These are phyloP conservation scores for Colletotrichum destructivum DNA, from an alignment of 2,329 filamentous ascomycete species.

Conservation along the genomic window DNA sequence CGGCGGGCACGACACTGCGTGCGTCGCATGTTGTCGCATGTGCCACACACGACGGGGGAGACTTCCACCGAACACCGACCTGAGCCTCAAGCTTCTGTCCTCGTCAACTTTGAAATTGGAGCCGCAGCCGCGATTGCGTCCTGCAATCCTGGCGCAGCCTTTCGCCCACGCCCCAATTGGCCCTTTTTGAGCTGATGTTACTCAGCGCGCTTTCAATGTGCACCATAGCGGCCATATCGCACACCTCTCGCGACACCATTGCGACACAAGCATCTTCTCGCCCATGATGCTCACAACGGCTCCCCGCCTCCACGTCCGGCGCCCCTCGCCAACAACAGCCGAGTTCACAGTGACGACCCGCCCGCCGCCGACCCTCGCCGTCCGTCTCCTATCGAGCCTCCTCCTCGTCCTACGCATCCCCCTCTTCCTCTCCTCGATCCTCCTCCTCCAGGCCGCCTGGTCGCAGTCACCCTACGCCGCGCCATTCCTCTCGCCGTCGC, in stretches of 20 bases:
- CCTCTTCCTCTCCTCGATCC: conserved; percentile 57
- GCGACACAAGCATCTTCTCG: conserved; percentile 1
- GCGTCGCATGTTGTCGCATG: neutral
- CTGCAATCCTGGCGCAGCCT: neutral
- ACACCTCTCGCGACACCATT: neutral
- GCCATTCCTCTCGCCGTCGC: conserved; percentile 22
- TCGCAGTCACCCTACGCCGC: conserved; percentile 51
- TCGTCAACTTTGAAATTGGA: neutral
- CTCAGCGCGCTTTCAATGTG: conserved; percentile 5
- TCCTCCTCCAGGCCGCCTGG: conserved; percentile 65
- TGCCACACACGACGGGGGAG: conserved; percentile 6
- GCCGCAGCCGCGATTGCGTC: conserved; percentile 1
- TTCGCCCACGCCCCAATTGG: neutral
- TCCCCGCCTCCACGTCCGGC: conserved; percentile 73
- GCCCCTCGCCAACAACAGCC: conserved; percentile 89
- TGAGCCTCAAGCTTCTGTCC: conserved; percentile 8
- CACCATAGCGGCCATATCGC: neutral
- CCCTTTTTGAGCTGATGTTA: neutral
- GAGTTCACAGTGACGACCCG: conserved; percentile 93
- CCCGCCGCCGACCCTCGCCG: conserved; percentile 65
- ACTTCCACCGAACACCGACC: conserved; percentile 12
- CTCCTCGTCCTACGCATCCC: conserved; percentile 61
- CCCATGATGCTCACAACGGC: conserved; percentile 72
- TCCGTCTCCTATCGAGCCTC: conserved; percentile 61
- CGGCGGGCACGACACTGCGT: neutral